These are phyloP conservation scores for Mortierella sp. DNA, from an alignment of 371 early-diverging fungal genomes.

Conservation along the genomic window DNA sequence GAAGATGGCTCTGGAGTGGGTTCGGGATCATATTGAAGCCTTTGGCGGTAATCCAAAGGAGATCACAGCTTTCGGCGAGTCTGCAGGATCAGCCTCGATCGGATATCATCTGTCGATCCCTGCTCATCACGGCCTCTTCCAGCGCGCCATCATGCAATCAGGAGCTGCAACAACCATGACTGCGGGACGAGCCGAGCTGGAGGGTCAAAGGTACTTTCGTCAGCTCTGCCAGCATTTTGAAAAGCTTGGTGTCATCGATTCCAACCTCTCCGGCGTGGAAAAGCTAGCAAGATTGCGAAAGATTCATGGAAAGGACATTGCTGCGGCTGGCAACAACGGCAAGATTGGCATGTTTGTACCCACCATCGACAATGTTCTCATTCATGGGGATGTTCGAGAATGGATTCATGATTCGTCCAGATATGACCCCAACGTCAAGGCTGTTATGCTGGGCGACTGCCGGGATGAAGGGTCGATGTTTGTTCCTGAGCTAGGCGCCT, in stretches of 20 bases:
- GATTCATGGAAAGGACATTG: constrained; percentile 43
- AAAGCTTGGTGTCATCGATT: constrained; percentile 22
- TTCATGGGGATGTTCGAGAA: constrained; percentile 29
- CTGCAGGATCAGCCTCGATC: constrained; percentile 61
- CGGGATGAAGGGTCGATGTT: constrained; percentile 48
- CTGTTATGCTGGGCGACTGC: constrained; percentile 52
- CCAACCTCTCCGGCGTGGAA: constrained; percentile 20
- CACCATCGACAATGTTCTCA: constrained; percentile 32
- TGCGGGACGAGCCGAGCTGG: constrained; percentile 27
- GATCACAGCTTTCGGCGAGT: constrained; percentile 62
- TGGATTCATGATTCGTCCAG: constrained; percentile 35
- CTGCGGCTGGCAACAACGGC: constrained; percentile 33
- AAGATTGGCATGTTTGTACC: constrained; percentile 42
- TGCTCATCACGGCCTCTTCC: constrained; percentile 47
- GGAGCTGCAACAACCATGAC: constrained; percentile 37
- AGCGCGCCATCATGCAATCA: constrained; percentile 56
- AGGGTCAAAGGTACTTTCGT: constrained; percentile 44
- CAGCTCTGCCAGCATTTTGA: constrained; percentile 34
- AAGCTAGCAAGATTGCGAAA: constrained; percentile 28
- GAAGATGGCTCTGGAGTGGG: constrained; percentile 60
- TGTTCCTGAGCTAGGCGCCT: constrained; percentile 34
- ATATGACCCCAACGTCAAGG: constrained; percentile 37
- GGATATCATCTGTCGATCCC: constrained; percentile 42
- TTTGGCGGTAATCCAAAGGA: constrained; percentile 65
- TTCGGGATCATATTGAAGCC: constrained; percentile 57